A percentile compares a stretch with the other conserved stretches of the same genome.
These are phyloP conservation scores for Aspergillus olivimuriae DNA, from an alignment of 495 filamentous ascomycete species.

Conservation along the genomic window DNA sequence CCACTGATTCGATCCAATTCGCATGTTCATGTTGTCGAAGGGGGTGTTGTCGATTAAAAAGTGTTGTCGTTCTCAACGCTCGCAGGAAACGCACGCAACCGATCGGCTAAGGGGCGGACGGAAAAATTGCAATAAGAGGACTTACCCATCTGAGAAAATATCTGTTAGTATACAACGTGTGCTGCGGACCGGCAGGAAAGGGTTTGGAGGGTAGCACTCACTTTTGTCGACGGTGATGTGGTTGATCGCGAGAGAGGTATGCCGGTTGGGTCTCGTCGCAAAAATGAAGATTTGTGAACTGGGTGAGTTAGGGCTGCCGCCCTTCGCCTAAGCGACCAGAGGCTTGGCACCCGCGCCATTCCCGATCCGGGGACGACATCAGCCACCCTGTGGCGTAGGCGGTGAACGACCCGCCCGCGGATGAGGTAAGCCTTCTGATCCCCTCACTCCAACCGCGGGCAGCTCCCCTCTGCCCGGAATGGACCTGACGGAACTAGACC, in stretches of 20 bases:
- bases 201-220: slow-evolving; percentile 27
- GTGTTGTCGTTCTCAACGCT: slow-evolving; percentile 15
- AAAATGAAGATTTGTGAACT: slow-evolving; percentile 44
- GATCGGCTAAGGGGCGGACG: slow-evolving; percentile 23
- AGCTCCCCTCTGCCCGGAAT: too few relatives aligned
- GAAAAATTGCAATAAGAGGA: slow-evolving; percentile 23
- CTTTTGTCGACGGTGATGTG: slow-evolving; percentile 52
- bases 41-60: neutral
- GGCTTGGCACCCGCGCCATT: slow-evolving; percentile 22
- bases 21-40: neutral
- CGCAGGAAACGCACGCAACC: slow-evolving; percentile 23
- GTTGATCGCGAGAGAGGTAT: slow-evolving; percentile 39
- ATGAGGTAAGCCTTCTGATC: neutral
- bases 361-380: slow-evolving; percentile 12
- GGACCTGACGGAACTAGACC: too few relatives aligned
- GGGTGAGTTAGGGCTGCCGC: slow-evolving; percentile 44
- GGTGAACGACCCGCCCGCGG: neutral
- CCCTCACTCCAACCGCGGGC: too few relatives aligned
- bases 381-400: slow-evolving; percentile 5
- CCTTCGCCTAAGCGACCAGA: slow-evolving; percentile 44
- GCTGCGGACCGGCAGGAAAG: too few relatives aligned
- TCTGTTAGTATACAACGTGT: slow-evolving; percentile 37
- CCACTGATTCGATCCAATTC: too few relatives aligned
- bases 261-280: slow-evolving; percentile 32
- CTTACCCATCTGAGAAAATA: slow-evolving; percentile 49